Evolutionary conservation across 2,329 filamentous ascomycete genomes (phyloP), one percentile per base, ranked within the genome.

Genomic region (Diaporthe sp.): DNA sequence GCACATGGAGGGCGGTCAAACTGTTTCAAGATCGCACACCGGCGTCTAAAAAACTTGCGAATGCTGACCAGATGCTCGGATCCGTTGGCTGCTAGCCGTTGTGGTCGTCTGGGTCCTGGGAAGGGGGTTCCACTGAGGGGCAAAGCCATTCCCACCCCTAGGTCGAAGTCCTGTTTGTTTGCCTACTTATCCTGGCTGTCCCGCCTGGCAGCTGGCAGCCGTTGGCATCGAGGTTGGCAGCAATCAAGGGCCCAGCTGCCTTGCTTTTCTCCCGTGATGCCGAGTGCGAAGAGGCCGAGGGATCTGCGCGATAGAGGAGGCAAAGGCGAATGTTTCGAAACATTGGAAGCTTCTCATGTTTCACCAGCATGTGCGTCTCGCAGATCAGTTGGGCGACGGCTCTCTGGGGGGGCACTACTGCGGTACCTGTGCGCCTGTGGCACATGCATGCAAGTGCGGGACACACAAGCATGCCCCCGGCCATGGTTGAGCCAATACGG

Each of bases 271-370:
- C n/a, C n/a, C 19, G 61, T 28, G 28, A 34, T 42, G n/a, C 28
- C 42, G 61, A 67, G 17, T 15, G 25, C 42, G 31, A 39, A 39
- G 46, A 68, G 28, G 17, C 58, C 37, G 15, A 46, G 59, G 59
- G 25, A 39, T 68, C 31, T 19, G 31, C 31, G 34, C 34, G 22
- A 28, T 25, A 42, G 65, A 19, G 31, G 46, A 55, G 34, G 13
- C 34, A 34, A 10, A 28, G 22, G 46, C 46, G 62, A 46, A 19
- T 69, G 65, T 69, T 69, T 69, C 65, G 65, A 69, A 69, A 69
- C 65, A 69, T 51, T 53, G 31, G 59, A 73, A 44, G 31, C 58
- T 73, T 73, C 71, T 73, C 28, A 19, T 37, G 70, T 73, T 73
- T 73, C 71, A 73, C 49, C 70, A 55, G 31, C 46, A 65, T 61